These are phyloP conservation scores for Fusarium praegraminearum DNA, from an alignment of 2,329 filamentous ascomycete species.

Conservation along the genomic window DNA sequence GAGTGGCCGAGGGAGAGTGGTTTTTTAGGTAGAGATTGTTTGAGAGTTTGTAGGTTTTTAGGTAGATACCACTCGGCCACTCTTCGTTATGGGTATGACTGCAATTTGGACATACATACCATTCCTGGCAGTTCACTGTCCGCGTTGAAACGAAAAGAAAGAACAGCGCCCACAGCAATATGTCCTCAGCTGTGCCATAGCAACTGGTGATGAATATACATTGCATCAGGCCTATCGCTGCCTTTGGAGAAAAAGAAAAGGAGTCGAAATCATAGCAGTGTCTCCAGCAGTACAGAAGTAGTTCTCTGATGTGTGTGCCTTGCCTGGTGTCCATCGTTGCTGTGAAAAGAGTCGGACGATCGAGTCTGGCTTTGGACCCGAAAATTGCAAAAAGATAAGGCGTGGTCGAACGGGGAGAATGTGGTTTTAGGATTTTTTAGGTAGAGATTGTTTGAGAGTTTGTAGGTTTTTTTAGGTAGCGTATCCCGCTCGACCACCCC, in stretches of 20 bases:
- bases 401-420: neutral
- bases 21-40: neutral
- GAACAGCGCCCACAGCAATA: neutral
- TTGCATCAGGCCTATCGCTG: neutral
- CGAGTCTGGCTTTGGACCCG: neutral
- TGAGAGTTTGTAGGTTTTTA: conserved; percentile 9
- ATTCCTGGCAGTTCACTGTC: neutral
- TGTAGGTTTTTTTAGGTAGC: neutral
- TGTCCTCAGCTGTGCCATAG: neutral
- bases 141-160: neutral
- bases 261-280: neutral
- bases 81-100: conserved; percentile 9
- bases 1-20: conserved; percentile 6
- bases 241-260: neutral
- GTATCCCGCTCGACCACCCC: neutral
- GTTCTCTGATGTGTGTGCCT: neutral
- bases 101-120: neutral
- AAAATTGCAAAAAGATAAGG: conserved; percentile 4
- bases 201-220: neutral
- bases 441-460: neutral
- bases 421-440: neutral
- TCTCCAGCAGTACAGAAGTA: neutral
- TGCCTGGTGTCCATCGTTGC: neutral
- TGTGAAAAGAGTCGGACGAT: neutral
- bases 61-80: conserved; percentile 24